These are phyloP conservation scores for Neonectria magnoliae DNA, from an alignment of 2,329 filamentous ascomycete genomes.

Conservation along the genomic window DNA sequence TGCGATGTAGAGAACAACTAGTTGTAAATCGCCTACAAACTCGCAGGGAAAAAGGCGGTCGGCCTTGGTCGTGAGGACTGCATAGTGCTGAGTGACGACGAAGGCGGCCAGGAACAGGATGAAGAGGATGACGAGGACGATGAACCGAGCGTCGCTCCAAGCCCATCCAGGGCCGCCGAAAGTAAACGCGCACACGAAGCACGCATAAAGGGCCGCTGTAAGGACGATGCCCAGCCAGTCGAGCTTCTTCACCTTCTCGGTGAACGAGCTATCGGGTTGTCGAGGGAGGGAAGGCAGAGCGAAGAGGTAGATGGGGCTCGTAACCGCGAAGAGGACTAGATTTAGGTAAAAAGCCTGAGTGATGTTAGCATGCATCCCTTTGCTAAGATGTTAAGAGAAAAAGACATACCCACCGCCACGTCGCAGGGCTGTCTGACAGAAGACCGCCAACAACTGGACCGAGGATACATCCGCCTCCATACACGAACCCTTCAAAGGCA, in stretches of 20 bases:
- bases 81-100: conserved; percentile 51
- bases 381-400: not conserved
- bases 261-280: conserved; percentile 33
- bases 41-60: conserved; percentile 47
- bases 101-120: conserved; percentile 48
- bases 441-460: conserved; percentile 55
- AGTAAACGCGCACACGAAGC: conserved; percentile 57
- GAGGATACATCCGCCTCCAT: conserved; percentile 54
- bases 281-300: conserved; percentile 41
- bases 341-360: conserved; percentile 64
- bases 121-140: conserved; percentile 56
- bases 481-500: conserved; percentile 41
- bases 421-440: conserved; percentile 51
- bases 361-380: not conserved
- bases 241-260: conserved; percentile 47
- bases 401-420: conserved; percentile 50
- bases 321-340: conserved; percentile 55
- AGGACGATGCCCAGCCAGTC: conserved; percentile 59
- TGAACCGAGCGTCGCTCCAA: conserved; percentile 57
- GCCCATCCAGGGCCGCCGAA: conserved; percentile 59
- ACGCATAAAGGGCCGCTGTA: conserved; percentile 51
- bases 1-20: conserved; percentile 28
- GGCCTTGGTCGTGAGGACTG: conserved; percentile 48
- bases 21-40: conserved; percentile 39
- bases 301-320: conserved; percentile 44